Evolutionary conservation across 1,284 basidiomycete species (phyloP), one percentile per base, ranked within the genome.

Genomic region (Apiotrichum akiyoshidainum): DNA sequence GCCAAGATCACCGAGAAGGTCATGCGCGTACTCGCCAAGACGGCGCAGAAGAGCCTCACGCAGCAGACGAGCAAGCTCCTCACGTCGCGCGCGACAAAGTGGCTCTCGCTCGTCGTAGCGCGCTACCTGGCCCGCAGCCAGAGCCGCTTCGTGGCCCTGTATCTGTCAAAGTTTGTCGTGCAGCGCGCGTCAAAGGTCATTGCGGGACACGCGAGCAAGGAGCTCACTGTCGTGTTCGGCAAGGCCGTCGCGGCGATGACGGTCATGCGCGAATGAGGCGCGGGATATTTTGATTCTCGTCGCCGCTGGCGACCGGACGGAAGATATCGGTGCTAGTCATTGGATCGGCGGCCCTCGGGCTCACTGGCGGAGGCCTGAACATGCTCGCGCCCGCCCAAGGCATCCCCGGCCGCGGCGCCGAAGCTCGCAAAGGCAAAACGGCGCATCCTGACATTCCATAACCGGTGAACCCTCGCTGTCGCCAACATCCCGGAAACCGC

Each of bases 101-200:
- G 42, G 42, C 31, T 54, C 22, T 34, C 33, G 11, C 17, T 54
- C 33, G 34, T 54, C 17, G 44, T 19, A 1, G 52, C 52, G 31
- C 52, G 52, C 9, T 54, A 54, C 21, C 52, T 54, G 21, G 52
- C 52, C 13, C 52, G 52, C 14, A 17, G 8, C n/a, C 31, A 17
- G 11, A 22, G 19, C n/a, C 42, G 52, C 21, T 54, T 54, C 35
- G 34, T 54, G 7, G 52, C 52, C 6, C 44, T 54, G 33, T 44
- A 54, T 34, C 16, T 44, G 9, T 17, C 13, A 3, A 35, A 42
- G 10, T 54, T 54, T 46, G 16, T 54, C n/a, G 40, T 54, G 11
- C 52, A 54, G 44, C 31, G 44, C 34, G 52, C 52, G 12, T 37
- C 34, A 21, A 54, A 46, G 21, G 52, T 54, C 21, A 12, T 54